A percentile compares a stretch with the other conserved stretches of the same genome.
Evolutionary conservation across 2,329 filamentous ascomycete species (phyloP).

Genomic region (Epichloe coenophiala): DNA sequence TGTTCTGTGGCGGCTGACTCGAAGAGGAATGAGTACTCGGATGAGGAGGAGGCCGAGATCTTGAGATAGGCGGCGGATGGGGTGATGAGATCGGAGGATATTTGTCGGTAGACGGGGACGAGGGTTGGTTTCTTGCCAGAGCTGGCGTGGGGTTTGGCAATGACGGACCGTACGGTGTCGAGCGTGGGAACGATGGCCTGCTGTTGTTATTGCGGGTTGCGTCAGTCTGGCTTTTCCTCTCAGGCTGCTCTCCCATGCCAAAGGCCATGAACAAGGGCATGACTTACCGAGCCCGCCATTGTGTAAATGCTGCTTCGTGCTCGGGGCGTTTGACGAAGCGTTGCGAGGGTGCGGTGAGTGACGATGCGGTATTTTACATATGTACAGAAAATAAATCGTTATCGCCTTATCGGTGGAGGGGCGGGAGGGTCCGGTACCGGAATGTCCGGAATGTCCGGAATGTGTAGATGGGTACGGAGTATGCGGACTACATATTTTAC

Average conservation of each 20-base stretch:
- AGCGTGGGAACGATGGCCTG: slow-evolving; percentile 31
- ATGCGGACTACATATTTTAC: no score
- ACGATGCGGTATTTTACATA: no score
- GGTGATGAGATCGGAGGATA: slow-evolving; percentile 84
- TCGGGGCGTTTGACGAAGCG: not conserved
- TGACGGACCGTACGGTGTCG: slow-evolving; percentile 30
- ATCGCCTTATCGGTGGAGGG: not conserved
- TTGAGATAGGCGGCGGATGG: slow-evolving; percentile 94
- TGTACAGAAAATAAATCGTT: not conserved
- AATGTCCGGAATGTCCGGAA: no score
- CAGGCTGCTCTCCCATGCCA: no score
- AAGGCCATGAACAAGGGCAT: not conserved
- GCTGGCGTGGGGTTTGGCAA: slow-evolving; percentile 21
- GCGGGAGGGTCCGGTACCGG: not conserved
- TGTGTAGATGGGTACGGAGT: no score
- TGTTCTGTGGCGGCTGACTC: slow-evolving; percentile 91
- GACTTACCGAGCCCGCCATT: slow-evolving; percentile 19
- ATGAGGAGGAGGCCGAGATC: slow-evolving; percentile 52
- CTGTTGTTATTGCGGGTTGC: slow-evolving; percentile 13
- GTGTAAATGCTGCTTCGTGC: slow-evolving; percentile 1
- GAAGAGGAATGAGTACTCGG: slow-evolving; percentile 82
- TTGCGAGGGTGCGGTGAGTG: not conserved
- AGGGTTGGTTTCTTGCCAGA: slow-evolving; percentile 44
- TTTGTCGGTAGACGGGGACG: slow-evolving; percentile 69
- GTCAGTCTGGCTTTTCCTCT: not conserved